Evolutionary conservation across 2,329 filamentous ascomycete genomes (phyloP).

Genomic region (Proliferodiscus dingleyae): DNA sequence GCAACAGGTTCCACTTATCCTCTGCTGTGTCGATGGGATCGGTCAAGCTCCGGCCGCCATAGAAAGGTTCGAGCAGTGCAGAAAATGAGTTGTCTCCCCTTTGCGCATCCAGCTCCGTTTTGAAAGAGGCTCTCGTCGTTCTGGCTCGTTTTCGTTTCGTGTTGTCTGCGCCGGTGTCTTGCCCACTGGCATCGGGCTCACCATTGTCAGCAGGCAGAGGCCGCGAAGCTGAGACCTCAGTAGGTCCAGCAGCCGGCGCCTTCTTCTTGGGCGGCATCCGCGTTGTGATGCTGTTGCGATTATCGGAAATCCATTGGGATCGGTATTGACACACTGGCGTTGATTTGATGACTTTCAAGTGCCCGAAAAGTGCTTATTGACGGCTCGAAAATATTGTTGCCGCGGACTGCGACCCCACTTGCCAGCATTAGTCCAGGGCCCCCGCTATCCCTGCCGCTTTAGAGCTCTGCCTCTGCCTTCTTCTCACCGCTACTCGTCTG

Average conservation of each 20-base stretch:
- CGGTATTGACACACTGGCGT: not conserved
- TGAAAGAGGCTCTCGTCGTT: slow-evolving; percentile 14
- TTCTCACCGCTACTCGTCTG: no score
- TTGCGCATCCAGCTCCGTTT: slow-evolving; percentile 13
- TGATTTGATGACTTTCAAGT: no score
- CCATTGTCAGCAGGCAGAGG: slow-evolving; percentile 10
- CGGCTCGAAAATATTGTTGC: no score
- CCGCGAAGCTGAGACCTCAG: slow-evolving; percentile 18
- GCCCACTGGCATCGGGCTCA: not conserved
- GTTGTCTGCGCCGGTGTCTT: slow-evolving; percentile 11
- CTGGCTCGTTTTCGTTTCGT: slow-evolving; percentile 23
- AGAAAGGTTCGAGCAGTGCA: slow-evolving; percentile 63
- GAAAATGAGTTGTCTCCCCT: slow-evolving; percentile 45
- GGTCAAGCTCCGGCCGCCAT: slow-evolving; percentile 61
- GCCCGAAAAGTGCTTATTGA: no score
- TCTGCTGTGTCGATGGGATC: slow-evolving; percentile 65
- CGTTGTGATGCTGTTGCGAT: slow-evolving; percentile 2
- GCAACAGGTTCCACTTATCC: slow-evolving; percentile 96
- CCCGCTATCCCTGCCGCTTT: no score
- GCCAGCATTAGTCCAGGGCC: no score
- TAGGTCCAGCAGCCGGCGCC: slow-evolving; percentile 16
- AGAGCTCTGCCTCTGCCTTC: no score
- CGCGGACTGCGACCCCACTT: no score
- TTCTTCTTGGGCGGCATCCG: slow-evolving; percentile 27
- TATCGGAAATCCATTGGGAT: not conserved